A percentile compares a stretch with the other conserved stretches of the same genome.
Evolutionary conservation across 768 basidiomycete species (phyloP).

Genomic region (Holtermanniella nyarrowii): DNA sequence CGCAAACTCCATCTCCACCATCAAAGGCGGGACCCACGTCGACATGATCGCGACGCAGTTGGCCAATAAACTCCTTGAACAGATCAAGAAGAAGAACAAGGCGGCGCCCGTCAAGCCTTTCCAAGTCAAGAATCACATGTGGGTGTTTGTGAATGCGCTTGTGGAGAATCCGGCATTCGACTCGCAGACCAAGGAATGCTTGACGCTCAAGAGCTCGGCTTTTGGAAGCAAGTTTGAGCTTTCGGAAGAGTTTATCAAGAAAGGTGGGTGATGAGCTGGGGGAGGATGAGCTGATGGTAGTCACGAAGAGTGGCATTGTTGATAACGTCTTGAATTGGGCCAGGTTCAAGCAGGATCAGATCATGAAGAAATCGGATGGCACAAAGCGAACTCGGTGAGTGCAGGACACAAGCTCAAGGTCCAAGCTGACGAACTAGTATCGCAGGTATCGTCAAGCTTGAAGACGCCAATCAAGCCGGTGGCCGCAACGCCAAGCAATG

Average conservation of each 20-base stretch:
- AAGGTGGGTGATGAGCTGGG: constrained; percentile 50
- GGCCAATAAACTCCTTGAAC: constrained; percentile 67
- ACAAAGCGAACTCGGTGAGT: constrained; percentile 70
- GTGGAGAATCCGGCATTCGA: constrained; percentile 98
- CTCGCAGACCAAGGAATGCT: constrained; percentile 94
- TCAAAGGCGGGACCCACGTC: constrained; percentile 93
- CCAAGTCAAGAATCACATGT: constrained; percentile 96
- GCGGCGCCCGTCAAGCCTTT: constrained; percentile 82
- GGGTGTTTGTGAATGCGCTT: constrained; percentile 90
- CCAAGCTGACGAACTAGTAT: constrained; percentile 48
- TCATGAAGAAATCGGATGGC: constrained; percentile 93
- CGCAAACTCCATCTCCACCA: constrained; percentile 93
- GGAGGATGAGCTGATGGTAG: constrained; percentile 43
- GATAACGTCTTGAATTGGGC: constrained; percentile 93
- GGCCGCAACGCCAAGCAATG: constrained; percentile 68
- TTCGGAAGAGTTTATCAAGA: constrained; percentile 92
- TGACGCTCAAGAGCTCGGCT: constrained; percentile 75
- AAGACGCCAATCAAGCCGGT: constrained; percentile 96
- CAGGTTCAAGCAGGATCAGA: constrained; percentile 89
- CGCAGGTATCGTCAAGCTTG: constrained; percentile 79
- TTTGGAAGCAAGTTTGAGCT: constrained; percentile 71
- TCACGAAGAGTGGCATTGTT: constrained; percentile 76
- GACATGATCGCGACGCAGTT: constrained; percentile 74
- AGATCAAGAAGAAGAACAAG: constrained; percentile 95
- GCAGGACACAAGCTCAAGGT: not conserved